Conservation (phyloP, 163 green algal genomes). For the Smithsoniella earleae region DNA sequence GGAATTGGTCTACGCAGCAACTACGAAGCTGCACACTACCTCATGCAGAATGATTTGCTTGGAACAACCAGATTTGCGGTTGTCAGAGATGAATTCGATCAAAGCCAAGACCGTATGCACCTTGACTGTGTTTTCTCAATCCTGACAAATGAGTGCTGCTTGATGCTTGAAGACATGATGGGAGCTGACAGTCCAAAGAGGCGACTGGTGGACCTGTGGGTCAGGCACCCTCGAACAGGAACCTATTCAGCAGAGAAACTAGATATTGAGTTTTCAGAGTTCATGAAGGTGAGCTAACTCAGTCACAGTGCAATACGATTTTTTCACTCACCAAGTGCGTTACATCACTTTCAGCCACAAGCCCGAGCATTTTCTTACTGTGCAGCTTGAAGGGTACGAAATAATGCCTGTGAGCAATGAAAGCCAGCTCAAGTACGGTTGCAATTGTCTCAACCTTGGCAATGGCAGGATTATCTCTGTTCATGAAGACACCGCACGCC, state of each 20-base stretch:
- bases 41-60: constrained; percentile 82
- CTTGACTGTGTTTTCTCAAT: constrained; percentile 93
- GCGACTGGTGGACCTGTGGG: constrained; percentile 84
- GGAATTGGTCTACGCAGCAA: constrained; percentile 89
- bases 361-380: no score
- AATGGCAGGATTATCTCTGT: constrained; percentile 73
- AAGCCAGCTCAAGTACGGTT: constrained; percentile 85
- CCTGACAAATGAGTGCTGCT: constrained; percentile 64
- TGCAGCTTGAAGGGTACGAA: constrained; percentile 71
- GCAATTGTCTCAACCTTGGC: constrained; percentile 93
- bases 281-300: constrained; percentile 16
- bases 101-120: constrained; percentile 94
- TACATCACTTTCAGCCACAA: no score
- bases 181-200: constrained; percentile 57
- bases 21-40: constrained; percentile 62
- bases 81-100: constrained; percentile 84
- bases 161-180: constrained; percentile 79
- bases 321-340: no score
- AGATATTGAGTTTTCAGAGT: constrained; percentile 18
- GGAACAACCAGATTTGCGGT: constrained; percentile 74
- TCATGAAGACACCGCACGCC: constrained; percentile 61
- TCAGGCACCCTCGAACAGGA: constrained; percentile 40
- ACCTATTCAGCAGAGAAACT: constrained; percentile 50
- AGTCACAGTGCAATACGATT: no score
- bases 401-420: constrained; percentile 81